These are phyloP conservation scores for Penicillium sp. DNA, from an alignment of 2,329 filamentous ascomycete species.

Conservation along the genomic window DNA sequence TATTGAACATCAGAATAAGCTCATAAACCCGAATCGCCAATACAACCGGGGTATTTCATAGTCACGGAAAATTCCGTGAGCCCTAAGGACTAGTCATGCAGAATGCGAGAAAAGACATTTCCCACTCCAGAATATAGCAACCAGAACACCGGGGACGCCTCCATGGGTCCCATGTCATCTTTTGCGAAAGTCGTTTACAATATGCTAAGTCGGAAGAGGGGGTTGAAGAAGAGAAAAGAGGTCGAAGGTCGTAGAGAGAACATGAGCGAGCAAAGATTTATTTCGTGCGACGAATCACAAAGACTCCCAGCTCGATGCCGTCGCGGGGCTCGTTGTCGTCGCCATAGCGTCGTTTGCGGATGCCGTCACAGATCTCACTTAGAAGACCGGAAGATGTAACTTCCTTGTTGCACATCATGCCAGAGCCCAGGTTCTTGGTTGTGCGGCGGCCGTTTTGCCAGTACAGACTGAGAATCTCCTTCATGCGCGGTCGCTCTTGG, in stretches of 20 bases:
- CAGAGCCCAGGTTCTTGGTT: constrained; percentile 27
- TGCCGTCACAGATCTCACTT: constrained; percentile 56
- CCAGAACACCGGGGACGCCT: constrained; percentile 21
- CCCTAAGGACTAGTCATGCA: constrained; percentile 19
- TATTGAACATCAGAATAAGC: constrained; percentile 13
- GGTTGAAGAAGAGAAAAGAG: constrained; percentile 3
- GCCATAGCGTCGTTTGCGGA: constrained; percentile 51
- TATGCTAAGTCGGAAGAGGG: constrained; percentile 13
- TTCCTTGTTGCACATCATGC: constrained; percentile 40
- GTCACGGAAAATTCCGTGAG: constrained; percentile 19
- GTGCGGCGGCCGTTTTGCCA: constrained; percentile 41
- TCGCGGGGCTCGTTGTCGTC: constrained; percentile 43
- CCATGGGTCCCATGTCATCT: constrained; percentile 6
- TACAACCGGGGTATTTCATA: constrained; percentile 34
- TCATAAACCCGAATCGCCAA: constrained; percentile 19
- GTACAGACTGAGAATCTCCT: constrained; percentile 46
- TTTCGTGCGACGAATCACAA: constrained; percentile 47
- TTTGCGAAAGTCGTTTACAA: constrained; percentile 20
- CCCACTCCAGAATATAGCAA: constrained; percentile 6
- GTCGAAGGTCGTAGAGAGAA: not conserved
- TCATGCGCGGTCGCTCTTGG: constrained; percentile 59
- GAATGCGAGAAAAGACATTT: not conserved
- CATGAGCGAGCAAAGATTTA: constrained; percentile 16
- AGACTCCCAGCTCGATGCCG: constrained; percentile 48
- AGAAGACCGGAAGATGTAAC: constrained; percentile 55